Base-by-base conservation (phyloP, 345 rosid genomes). In the Pistacia integerrima region DNA sequence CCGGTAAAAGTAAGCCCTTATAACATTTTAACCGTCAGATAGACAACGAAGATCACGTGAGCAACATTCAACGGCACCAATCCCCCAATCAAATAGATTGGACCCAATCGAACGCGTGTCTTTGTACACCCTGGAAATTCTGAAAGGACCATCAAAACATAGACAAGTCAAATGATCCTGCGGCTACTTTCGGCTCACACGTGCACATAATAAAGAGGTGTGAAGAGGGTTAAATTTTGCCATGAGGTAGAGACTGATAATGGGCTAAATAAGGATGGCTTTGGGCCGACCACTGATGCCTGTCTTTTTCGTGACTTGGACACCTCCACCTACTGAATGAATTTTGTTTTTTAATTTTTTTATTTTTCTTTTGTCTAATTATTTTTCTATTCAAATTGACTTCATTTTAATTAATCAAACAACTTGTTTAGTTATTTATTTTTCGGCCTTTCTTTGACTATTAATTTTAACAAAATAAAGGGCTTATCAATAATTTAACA, bases 241-340 rank as follows among this genome's bases (percentile, higher is more conserved):
- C 4, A 4, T 6, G 9, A 64, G 22, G 22, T 7, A 64, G 41
- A 13, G 18, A 63, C 16, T 64, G 66, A 13, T 30, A 62, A 62
- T 62, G 65, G 65, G 65, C 38, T 13, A 11, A 25, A 68, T 3
- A 49, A 14, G 17, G 35, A 20, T 6, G 49, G 20, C 52, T 71
- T 36, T 12, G 51, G 64, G 54, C 51, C 64, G 35, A 20, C 64
- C 36, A 54, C 13, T 57, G 52, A 57, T 57, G 36, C 20, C 13
- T 41, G 74, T 70, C 74, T 4, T 11, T 71, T 57, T 71, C 74
- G 18, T n/a, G 20, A 71, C 64, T 38, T 57, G 18, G 11, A 4
- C 35, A 14, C 6, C 16, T 1, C 18, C 33, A 38, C 7, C 0
- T 20, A 20, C 38, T 71, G 2, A 22, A 35, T 55, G 5, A 57